Percentiles rank a stretch among this genome's conserved stretches.
Conservation (phyloP, 495 filamentous ascomycete genomes). For the Penicillium daleae region DNA sequence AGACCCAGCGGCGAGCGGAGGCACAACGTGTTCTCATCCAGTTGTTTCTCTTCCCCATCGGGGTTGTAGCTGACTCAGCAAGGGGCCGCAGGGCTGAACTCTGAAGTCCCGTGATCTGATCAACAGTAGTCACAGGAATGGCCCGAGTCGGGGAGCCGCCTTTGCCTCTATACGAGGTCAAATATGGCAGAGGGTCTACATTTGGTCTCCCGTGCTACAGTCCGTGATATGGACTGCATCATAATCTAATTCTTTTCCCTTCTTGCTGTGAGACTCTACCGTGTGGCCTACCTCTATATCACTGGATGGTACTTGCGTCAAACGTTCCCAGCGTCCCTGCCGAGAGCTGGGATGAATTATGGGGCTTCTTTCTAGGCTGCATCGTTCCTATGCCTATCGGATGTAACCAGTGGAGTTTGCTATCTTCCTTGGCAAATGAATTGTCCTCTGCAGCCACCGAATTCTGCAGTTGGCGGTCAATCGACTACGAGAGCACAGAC, state of each 20-base stretch:
- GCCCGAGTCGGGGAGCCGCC: neutral
- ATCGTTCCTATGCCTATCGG: conserved; percentile 31
- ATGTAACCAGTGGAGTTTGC: conserved; percentile 19
- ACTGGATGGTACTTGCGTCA: conserved; percentile 9
- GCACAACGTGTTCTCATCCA: conserved; percentile 47
- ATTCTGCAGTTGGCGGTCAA: neutral
- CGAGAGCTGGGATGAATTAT: conserved; percentile 24
- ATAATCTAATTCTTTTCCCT: neutral
- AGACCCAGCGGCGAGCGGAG: conserved; percentile 25
- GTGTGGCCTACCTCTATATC: neutral
- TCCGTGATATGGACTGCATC: no score
- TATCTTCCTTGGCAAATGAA: conserved; percentile 17
- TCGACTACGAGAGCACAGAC: neutral
- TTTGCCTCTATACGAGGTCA: no score
- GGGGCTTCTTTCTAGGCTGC: conserved; percentile 33
- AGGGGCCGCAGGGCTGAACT: conserved; percentile 29
- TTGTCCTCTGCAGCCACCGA: conserved; percentile 6
- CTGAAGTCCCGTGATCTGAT: neutral
- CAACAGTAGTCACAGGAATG: neutral
- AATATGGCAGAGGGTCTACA: no score
- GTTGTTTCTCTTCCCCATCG: conserved; percentile 24
- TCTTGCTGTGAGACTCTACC: neutral
- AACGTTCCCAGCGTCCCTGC: conserved; percentile 13
- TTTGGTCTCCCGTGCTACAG: neutral
- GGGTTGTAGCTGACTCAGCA: conserved; percentile 26